These are phyloP conservation scores for Cutaneotrichosporon spelunceum DNA, from an alignment of 1,284 basidiomycete species.

Conservation along the genomic window DNA sequence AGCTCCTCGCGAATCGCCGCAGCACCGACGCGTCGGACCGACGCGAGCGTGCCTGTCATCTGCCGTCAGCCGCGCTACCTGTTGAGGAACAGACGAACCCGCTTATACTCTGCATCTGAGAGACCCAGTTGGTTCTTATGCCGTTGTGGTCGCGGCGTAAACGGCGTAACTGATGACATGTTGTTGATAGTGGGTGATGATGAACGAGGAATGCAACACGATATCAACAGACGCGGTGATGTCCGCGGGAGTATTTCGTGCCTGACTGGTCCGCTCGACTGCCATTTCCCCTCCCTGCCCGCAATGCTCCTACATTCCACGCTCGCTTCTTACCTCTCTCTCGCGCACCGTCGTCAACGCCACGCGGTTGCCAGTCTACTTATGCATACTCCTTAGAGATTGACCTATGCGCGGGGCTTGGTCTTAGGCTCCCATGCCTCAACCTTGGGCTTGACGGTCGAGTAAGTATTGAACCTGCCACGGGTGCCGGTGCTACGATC, in stretches of 20 bases:
- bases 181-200: neutral
- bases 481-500: conserved; percentile 68
- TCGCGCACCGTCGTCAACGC: neutral
- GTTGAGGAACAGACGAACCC: neutral
- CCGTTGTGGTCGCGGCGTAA: conserved; percentile 10
- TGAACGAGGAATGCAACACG: neutral
- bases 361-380: conserved; percentile 4
- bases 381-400: conserved; percentile 8
- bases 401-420: conserved; percentile 52
- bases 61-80: conserved; percentile 4
- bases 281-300: too few species aligned
- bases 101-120: conserved; percentile 3
- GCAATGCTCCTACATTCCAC: neutral
- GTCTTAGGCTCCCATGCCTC: conserved; percentile 77
- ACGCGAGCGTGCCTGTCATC: conserved; percentile 12
- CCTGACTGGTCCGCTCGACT: neutral
- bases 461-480: conserved; percentile 81
- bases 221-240: neutral
- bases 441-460: conserved; percentile 77
- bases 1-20: conserved; percentile 9
- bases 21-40: conserved; percentile 8
- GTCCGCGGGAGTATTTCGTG: neutral
- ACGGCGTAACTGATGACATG: conserved; percentile 7
- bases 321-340: neutral
- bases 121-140: conserved; percentile 5